These are phyloP conservation scores for Cicer chorassanicum DNA, from an alignment of 306 rosid genomes.

Conservation along the genomic window DNA sequence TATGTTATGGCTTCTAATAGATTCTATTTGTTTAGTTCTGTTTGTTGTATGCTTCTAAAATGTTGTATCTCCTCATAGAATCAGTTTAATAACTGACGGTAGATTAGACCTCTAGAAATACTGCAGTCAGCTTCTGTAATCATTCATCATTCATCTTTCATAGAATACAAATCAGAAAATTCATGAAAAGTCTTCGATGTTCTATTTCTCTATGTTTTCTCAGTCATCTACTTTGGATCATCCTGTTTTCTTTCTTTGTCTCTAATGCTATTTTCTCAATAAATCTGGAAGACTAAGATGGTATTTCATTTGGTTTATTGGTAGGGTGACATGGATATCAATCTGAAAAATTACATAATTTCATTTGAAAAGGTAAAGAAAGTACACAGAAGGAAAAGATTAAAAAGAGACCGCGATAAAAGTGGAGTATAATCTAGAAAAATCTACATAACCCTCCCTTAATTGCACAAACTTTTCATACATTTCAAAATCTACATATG, in stretches of 20 bases:
- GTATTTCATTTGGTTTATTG: background rate
- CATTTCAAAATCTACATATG: background rate
- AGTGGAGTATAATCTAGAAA: slow-evolving; percentile 15
- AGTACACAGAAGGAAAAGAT: background rate
- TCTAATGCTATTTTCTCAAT: background rate
- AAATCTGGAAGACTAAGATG: background rate
- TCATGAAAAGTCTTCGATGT: background rate
- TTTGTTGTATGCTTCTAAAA: background rate
- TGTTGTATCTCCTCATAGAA: background rate
- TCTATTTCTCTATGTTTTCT: background rate
- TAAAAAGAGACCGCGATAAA: background rate
- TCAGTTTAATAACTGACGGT: no score
- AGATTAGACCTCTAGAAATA: no score
- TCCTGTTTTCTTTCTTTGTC: background rate
- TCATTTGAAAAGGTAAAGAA: slow-evolving; percentile 3
- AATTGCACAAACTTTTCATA: background rate
- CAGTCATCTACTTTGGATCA: background rate
- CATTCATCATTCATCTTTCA: background rate
- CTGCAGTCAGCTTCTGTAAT: no score
- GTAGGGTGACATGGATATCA: slow-evolving; percentile 1
- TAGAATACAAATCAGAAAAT: background rate
- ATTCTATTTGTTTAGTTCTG: background rate
- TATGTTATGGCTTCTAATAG: background rate
- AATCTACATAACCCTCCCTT: background rate
- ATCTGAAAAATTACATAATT: background rate